Percentiles rank a stretch among this genome's conserved stretches.
Evolutionary conservation across 345 rosid genomes (phyloP).

Genomic region (Hibiscus syriacus): DNA sequence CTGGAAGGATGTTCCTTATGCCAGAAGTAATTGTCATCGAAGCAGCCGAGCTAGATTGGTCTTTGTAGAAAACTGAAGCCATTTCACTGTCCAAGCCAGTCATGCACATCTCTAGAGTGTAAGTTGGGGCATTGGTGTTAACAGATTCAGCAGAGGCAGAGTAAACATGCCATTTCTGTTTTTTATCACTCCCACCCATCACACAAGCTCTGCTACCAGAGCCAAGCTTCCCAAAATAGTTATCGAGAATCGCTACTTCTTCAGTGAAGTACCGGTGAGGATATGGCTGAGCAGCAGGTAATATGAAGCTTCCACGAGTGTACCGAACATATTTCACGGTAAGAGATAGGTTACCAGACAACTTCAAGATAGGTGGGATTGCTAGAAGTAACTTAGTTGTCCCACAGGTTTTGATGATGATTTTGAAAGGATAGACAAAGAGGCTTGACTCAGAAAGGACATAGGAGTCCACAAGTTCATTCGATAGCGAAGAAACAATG

Average conservation of each 20-base stretch:
- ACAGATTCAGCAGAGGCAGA: slow-evolving; percentile 39
- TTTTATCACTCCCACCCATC: slow-evolving; percentile 37
- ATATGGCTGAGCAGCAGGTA: slow-evolving; percentile 56
- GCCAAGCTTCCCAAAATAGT: slow-evolving; percentile 47
- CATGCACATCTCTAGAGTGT: slow-evolving; percentile 86
- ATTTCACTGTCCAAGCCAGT: slow-evolving; percentile 53
- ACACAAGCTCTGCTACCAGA: slow-evolving; percentile 56
- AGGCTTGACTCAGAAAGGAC: slow-evolving; percentile 85
- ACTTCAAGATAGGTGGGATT: slow-evolving; percentile 50
- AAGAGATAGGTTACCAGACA: slow-evolving; percentile 50
- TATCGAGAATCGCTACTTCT: slow-evolving; percentile 68
- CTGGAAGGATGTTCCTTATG: slow-evolving; percentile 62
- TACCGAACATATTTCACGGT: slow-evolving; percentile 46
- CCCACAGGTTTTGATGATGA: slow-evolving; percentile 85
- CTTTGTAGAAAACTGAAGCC: slow-evolving; percentile 55
- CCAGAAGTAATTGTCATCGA: slow-evolving; percentile 54
- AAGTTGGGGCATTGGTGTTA: slow-evolving; percentile 18
- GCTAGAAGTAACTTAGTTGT: slow-evolving; percentile 69
- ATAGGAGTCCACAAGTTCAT: slow-evolving; percentile 54
- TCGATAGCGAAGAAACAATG: slow-evolving; percentile 59
- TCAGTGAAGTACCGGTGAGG: slow-evolving; percentile 73
- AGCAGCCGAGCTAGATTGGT: slow-evolving; percentile 36
- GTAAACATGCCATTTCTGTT: slow-evolving; percentile 74
- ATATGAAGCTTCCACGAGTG: slow-evolving; percentile 65
- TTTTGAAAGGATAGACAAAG: slow-evolving; percentile 68